These are phyloP conservation scores for Amborella trichopoda DNA, from an alignment of 164 flowering plant species.

Conservation along the genomic window DNA sequence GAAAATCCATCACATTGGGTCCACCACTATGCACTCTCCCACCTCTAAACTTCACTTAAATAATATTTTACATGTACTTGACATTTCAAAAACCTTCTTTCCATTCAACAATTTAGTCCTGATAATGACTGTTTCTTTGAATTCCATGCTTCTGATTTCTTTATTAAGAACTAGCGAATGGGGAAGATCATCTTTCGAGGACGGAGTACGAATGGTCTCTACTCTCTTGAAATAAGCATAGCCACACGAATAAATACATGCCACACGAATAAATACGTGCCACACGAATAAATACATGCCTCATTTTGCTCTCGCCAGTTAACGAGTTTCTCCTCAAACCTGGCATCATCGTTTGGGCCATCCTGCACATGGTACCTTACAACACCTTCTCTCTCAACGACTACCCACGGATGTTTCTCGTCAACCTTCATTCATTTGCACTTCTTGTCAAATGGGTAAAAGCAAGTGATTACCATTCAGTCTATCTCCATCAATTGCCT, in stretches of 20 bases:
- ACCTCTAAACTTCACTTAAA: background rate
- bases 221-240: too few relatives aligned
- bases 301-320: background rate
- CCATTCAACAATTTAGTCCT: background rate
- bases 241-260: too few relatives aligned
- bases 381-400: background rate
- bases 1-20: background rate
- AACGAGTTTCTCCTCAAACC: background rate
- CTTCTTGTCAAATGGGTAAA: background rate
- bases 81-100: background rate
- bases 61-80: background rate
- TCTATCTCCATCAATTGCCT: too few relatives aligned
- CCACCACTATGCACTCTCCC: background rate
- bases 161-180: background rate
- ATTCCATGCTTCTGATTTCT: background rate
- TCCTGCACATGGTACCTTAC: background rate
- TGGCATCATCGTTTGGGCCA: background rate
- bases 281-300: background rate
- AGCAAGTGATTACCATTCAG: too few relatives aligned
- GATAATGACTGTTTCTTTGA: background rate
- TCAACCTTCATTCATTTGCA: background rate
- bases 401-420: background rate
- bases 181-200: conserved; percentile 1
- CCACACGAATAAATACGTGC: background rate
- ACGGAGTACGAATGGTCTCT: background rate